Conservation (phyloP, 2,329 filamentous ascomycete species). For the Xylaria sp. region DNA sequence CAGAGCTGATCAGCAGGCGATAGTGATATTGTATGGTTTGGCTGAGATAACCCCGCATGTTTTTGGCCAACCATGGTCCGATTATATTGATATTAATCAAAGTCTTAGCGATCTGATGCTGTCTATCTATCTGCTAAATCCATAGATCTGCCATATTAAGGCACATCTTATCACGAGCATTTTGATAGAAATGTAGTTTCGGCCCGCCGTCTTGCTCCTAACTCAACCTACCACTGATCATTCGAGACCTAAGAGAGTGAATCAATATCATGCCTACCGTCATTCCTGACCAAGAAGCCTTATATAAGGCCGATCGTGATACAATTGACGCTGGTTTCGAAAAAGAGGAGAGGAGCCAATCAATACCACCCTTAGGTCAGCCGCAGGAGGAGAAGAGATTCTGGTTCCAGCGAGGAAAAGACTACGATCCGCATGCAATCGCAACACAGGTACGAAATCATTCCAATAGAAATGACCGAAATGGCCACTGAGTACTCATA, state of each 20-base stretch:
- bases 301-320: slow-evolving; percentile 29
- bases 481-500: background rate
- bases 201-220: background rate
- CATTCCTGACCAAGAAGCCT: slow-evolving; percentile 32
- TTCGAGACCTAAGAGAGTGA: background rate
- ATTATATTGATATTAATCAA: slow-evolving; percentile 14
- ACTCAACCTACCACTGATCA: background rate
- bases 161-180: too few relatives aligned
- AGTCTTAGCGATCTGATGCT: background rate
- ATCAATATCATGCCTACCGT: slow-evolving; percentile 41
- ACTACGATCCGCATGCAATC: slow-evolving; percentile 41
- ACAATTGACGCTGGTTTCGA: slow-evolving; percentile 35
- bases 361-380: slow-evolving; percentile 42
- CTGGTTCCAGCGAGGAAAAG: slow-evolving; percentile 49
- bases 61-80: background rate
- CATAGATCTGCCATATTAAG: background rate
- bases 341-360: slow-evolving; percentile 28
- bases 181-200: background rate
- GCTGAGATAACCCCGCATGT: slow-evolving; percentile 18
- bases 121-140: background rate
- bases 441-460: slow-evolving; percentile 42
- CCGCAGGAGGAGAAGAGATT: slow-evolving; percentile 45
- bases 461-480: background rate
- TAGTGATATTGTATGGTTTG: background rate
- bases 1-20: slow-evolving; percentile 1